phyloP scores from a whole-genome alignment of 495 filamentous ascomycete species.

The Evansstolkia leycettana region DNA sequence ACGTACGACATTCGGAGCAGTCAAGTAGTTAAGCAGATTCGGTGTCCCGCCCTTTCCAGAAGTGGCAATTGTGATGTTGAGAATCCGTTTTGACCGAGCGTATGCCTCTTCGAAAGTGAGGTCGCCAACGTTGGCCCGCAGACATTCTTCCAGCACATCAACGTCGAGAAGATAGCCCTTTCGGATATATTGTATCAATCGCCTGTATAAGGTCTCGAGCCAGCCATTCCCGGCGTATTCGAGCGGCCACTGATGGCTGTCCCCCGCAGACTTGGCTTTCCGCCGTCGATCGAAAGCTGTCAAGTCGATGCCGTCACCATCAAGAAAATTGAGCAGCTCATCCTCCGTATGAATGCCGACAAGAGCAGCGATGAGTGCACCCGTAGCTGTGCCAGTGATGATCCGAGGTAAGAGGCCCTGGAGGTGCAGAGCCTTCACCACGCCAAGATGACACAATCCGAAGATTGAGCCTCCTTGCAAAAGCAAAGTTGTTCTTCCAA shows the following conservation, averaged over 20 bases:
- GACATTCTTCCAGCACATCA: constrained; percentile 71
- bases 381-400: constrained; percentile 83
- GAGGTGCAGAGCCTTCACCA: constrained; percentile 78
- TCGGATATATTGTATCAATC: constrained; percentile 49
- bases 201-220: constrained; percentile 45
- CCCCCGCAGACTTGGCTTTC: constrained; percentile 6
- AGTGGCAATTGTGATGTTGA: constrained; percentile 82
- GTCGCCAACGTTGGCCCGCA: constrained; percentile 75
- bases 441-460: constrained; percentile 80
- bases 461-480: constrained; percentile 89
- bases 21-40: constrained; percentile 83
- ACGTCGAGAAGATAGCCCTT: constrained; percentile 81
- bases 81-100: constrained; percentile 66
- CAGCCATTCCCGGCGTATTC: constrained; percentile 20
- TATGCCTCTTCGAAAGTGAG: constrained; percentile 94
- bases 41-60: constrained; percentile 64
- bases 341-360: constrained; percentile 84
- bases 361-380: constrained; percentile 80
- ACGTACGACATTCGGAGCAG: constrained; percentile 85
- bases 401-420: constrained; percentile 79
- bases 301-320: constrained; percentile 70
- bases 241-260: constrained; percentile 10
- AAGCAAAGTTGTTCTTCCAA: constrained; percentile 76
- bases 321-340: constrained; percentile 65
- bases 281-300: constrained; percentile 52